A percentile compares a stretch with the other conserved stretches of the same genome.
Evolutionary conservation across 257 asterid species (phyloP).

Genomic region (Lycium ferocissimum): DNA sequence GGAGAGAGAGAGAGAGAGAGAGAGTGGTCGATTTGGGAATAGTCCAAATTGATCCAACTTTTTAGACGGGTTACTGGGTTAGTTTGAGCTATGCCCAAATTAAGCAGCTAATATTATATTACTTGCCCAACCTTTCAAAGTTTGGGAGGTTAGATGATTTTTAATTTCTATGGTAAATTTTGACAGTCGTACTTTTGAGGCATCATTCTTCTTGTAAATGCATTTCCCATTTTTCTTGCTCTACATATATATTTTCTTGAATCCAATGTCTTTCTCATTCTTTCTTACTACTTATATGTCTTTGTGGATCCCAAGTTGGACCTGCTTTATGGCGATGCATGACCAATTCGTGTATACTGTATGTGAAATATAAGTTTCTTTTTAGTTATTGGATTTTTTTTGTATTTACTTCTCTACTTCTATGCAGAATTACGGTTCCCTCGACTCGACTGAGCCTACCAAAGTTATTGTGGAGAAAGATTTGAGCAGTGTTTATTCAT

Average conservation of each 20-base stretch:
- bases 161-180: not conserved
- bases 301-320: not conserved
- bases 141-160: not conserved
- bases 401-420: not conserved
- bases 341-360: not conserved
- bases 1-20: too few species aligned
- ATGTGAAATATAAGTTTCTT: slow-evolving; percentile 7
- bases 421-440: slow-evolving; percentile 64
- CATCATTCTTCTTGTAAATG: not conserved
- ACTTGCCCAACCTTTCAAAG: not conserved
- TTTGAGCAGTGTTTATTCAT: slow-evolving; percentile 48
- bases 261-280: not conserved
- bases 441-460: slow-evolving; percentile 67
- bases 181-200: not conserved
- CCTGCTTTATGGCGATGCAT: not conserved
- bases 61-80: not conserved
- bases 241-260: not conserved
- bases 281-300: not conserved
- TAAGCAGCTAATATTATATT: not conserved
- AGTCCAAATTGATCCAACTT: not conserved
- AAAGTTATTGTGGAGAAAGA: slow-evolving; percentile 66
- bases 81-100: not conserved
- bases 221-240: not conserved
- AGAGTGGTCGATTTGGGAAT: too few species aligned
- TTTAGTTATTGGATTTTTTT: slow-evolving; percentile 21